phyloP scores from a whole-genome alignment of 495 filamentous ascomycete genomes.

The Aspergillus wentii region DNA sequence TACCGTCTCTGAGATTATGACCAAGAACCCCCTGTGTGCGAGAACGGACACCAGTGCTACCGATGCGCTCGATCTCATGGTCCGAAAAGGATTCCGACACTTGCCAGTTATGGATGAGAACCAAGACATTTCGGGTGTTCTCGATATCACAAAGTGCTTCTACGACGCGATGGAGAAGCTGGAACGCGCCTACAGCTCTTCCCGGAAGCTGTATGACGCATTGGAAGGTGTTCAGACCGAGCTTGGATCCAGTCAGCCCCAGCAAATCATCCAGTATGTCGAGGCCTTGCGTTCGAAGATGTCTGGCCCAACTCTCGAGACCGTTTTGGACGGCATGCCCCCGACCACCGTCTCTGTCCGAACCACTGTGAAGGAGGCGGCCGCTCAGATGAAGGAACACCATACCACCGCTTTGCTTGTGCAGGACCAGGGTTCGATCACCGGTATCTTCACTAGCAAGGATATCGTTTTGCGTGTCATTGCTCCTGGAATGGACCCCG shows the following conservation, averaged over 20 bases:
- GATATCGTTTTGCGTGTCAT: slow-evolving; percentile 98
- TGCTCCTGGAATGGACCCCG: slow-evolving; percentile 90
- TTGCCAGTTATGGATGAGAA: slow-evolving; percentile 99
- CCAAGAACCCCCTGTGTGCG: slow-evolving; percentile 96
- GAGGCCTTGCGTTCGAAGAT: slow-evolving; percentile 93
- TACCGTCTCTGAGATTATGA: slow-evolving; percentile 98
- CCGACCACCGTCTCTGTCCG: slow-evolving; percentile 93
- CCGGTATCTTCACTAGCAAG: slow-evolving; percentile 99
- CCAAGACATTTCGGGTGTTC: slow-evolving; percentile 95
- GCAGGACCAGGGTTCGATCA: slow-evolving; percentile 94
- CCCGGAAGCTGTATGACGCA: slow-evolving; percentile 92
- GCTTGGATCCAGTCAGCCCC: slow-evolving; percentile 89
- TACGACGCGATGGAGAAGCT: slow-evolving; percentile 99
- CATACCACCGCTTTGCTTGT: slow-evolving; percentile 95
- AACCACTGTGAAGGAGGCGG: slow-evolving; percentile 93
- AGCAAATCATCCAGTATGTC: slow-evolving; percentile 98
- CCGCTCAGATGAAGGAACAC: slow-evolving; percentile 93
- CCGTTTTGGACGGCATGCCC: slow-evolving; percentile 84
- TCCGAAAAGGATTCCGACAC: slow-evolving; percentile 95
- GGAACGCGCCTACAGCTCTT: slow-evolving; percentile 94
- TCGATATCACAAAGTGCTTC: slow-evolving; percentile 99
- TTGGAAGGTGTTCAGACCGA: slow-evolving; percentile 98
- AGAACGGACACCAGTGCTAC: slow-evolving; percentile 97
- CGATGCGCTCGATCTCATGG: slow-evolving; percentile 96
- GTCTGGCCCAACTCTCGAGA: slow-evolving; percentile 95